Evolutionary conservation across 1,284 basidiomycete genomes (phyloP), one percentile per base, ranked within the genome.

Genomic region (Trametes polyzona): DNA sequence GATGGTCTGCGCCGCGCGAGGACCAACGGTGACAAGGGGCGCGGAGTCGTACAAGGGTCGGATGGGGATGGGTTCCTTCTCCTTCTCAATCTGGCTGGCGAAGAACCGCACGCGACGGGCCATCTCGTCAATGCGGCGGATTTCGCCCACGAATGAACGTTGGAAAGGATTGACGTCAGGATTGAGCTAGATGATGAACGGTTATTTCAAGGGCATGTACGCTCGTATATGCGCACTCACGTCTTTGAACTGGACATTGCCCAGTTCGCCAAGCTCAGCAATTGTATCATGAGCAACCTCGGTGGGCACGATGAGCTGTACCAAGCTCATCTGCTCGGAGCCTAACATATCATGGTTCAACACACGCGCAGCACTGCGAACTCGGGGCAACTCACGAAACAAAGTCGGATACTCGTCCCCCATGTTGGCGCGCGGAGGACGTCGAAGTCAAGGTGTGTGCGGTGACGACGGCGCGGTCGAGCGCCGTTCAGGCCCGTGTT

Each of bases 201-300:
- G 35, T 12, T 5, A 41, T 16, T 10, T 12, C 52, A 9, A 62
- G 55, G 51, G 6, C 9, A 3, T 62, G 39, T 44, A 47, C 47
- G 16, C 21, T 55, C n/a, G 32, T 17, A 59, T 4, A 8, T 35
- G 0, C 36, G 17, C 19, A 76, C 88, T 65, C 64, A 96, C 93
- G 76, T 99, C 96, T 80, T 96, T 98, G 79, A 99, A 98, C 75
- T 99, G 95, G 30, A 99, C 91, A 73, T 96, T 87, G 53, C 96
- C 95, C 48, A 98, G 86, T 75, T 98, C 94, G 64, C 94, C 96
- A 17, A 99, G 87, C 73, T 97, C 95, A 61, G 92, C 88, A 59
- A 98, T 93, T 47, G 96, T 93, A 70, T 97, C 93, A 75, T 99
- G 97, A 23, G 96, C 95, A 54, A 97, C 94, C 82, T 99, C 97